Conservation (phyloP, 805 yeast species). For the Lipomyces japonicus region DNA sequence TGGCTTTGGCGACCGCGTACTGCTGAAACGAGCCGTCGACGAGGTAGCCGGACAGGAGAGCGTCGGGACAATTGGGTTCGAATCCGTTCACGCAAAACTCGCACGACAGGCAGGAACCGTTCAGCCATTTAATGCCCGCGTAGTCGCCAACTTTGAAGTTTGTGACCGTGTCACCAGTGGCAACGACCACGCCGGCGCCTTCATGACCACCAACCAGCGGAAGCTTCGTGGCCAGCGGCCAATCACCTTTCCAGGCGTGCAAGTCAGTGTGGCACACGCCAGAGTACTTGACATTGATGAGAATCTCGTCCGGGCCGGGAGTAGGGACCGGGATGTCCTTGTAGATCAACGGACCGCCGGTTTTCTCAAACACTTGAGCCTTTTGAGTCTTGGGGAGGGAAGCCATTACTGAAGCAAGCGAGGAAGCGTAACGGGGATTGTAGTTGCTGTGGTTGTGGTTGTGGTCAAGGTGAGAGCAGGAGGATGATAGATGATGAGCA, state of each 20-base stretch:
- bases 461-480: neutral
- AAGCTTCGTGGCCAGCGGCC: constrained; percentile 71
- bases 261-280: constrained; percentile 94
- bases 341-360: constrained; percentile 40
- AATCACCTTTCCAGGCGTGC: constrained; percentile 93
- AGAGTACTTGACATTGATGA: constrained; percentile 77
- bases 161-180: constrained; percentile 62
- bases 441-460: neutral
- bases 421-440: neutral
- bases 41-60: constrained; percentile 78
- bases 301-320: constrained; percentile 72
- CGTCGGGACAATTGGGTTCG: constrained; percentile 69
- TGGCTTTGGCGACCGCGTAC: constrained; percentile 83
- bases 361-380: constrained; percentile 40
- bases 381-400: constrained; percentile 63
- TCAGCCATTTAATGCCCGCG: constrained; percentile 83
- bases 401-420: neutral
- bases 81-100: constrained; percentile 63
- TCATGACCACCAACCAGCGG: constrained; percentile 88
- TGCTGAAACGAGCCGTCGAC: constrained; percentile 91
- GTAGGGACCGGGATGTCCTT: constrained; percentile 75
- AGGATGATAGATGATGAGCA: neutral
- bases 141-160: constrained; percentile 74
- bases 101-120: constrained; percentile 71
- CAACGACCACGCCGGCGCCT: constrained; percentile 85